Evolutionary conservation across 441 rosid genomes (phyloP).

Genomic region (Jatropha multifida): DNA sequence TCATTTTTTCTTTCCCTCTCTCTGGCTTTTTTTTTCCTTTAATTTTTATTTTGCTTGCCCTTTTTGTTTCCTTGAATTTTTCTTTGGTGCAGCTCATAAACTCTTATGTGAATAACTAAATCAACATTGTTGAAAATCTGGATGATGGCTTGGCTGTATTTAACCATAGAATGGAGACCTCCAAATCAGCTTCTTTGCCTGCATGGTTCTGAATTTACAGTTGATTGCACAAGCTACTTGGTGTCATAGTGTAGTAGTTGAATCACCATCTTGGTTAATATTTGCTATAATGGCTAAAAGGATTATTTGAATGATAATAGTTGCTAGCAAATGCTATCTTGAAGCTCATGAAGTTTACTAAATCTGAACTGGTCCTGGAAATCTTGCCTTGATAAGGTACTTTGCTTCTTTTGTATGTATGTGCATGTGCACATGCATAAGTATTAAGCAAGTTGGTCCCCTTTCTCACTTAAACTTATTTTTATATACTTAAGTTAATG

Average conservation of each 20-base stretch:
- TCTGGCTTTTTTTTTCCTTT: too few species aligned
- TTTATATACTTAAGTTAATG: not conserved
- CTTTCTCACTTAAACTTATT: not conserved
- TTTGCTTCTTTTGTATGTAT: not conserved
- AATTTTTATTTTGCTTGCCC: too few species aligned
- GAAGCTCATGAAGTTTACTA: not conserved
- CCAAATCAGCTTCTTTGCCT: not conserved
- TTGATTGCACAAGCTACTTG: not conserved
- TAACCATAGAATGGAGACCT: not conserved
- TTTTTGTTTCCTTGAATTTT: not conserved
- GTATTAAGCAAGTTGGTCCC: not conserved
- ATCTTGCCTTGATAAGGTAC: not conserved
- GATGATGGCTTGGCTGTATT: not conserved
- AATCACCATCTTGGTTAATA: not conserved
- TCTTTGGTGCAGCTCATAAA: not conserved
- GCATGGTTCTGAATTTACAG: not conserved
- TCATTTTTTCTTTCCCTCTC: not conserved
- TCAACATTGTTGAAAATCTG: slow-evolving; percentile 3
- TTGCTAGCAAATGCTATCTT: not conserved
- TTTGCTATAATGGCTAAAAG: not conserved
- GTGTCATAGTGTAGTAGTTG: not conserved
- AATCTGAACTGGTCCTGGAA: not conserved
- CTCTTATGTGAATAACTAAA: not conserved
- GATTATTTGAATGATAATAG: not conserved
- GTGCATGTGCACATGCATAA: not conserved